Percentiles rank a stretch among this genome's conserved stretches.
phyloP scores from a whole-genome alignment of 2,329 filamentous ascomycete genomes.

The Curvularia hawaiiensis region DNA sequence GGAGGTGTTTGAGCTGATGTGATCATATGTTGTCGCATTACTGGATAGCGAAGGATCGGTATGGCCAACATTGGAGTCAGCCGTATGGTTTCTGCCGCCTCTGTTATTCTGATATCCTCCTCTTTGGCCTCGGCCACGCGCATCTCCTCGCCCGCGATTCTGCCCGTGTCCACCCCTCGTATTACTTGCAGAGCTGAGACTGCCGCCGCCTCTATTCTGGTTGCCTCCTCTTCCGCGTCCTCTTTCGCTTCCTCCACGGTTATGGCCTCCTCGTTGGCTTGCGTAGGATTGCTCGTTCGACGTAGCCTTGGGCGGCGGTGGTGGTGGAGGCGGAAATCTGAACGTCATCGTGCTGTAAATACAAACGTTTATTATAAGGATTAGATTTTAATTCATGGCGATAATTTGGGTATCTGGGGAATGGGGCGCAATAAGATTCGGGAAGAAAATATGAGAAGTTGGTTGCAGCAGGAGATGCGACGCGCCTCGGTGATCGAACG shows the following conservation, averaged over 20 bases:
- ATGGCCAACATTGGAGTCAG: constrained; percentile 4
- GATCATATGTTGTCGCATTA: constrained; percentile 11
- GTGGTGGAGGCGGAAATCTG: constrained; percentile 57
- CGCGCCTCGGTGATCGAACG: constrained; percentile 20
- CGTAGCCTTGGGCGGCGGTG: constrained; percentile 46
- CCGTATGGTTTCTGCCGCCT: constrained; percentile 20
- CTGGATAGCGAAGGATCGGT: constrained; percentile 23
- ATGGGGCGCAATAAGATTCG: not conserved
- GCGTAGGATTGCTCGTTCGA: constrained; percentile 32
- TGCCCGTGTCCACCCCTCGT: constrained; percentile 27
- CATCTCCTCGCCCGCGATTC: constrained; percentile 20
- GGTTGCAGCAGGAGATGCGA: constrained; percentile 9
- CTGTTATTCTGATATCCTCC: constrained; percentile 27
- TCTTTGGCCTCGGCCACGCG: constrained; percentile 24
- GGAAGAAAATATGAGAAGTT: not conserved
- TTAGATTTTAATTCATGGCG: not conserved
- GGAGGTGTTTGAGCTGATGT: constrained; percentile 4
- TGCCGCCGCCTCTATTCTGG: constrained; percentile 26
- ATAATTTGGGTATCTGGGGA: not conserved
- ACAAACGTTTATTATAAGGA: not conserved
- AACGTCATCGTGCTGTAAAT: constrained; percentile 39
- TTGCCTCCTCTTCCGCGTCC: constrained; percentile 34
- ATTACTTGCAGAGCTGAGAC: constrained; percentile 14
- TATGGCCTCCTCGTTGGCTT: constrained; percentile 37
- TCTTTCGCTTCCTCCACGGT: constrained; percentile 33